Base-by-base conservation (phyloP, 2,329 filamentous ascomycete species). In the Huntiella omanensis region DNA sequence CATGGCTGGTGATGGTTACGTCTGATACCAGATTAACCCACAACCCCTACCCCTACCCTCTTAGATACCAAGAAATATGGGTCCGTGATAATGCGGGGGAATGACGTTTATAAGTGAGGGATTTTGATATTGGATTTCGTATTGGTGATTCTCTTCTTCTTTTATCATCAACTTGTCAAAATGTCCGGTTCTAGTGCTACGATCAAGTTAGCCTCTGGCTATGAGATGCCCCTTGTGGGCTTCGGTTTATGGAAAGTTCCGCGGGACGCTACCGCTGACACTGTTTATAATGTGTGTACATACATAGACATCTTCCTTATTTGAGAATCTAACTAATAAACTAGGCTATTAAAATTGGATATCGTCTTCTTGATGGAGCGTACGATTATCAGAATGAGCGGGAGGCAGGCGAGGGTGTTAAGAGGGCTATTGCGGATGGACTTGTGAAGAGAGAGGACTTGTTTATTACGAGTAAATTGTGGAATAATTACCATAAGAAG, bases 391-490 rank as follows among this genome's bases (percentile, higher is more conserved):
- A 80, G 56, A 88, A 88, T 60, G 83, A 88, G 63, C 74, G 75
- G 54, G 81, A 86, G 62, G 76, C 73, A 53, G 83, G 83, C 49
- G 65, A 86, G 59, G 83, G 83, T 56, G 71, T 88, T 40, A 74
- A 77, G 50, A 80, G 80, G 54, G 83, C 83, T 56, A 84, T 91
- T 64, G 72, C 80, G 58, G 83, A 91, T 32, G 73, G 73, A 1
- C 59, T 72, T n/a, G 62, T 82, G 40, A 67, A 53, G 17, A 60
- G 83, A 50, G 76, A 83, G 63, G 84, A 94, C 17, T 80, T 93
- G 59, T 93, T 93, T 74, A 77, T 94, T 59, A 82, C 87, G 53
- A 85, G 80, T 63, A 94, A 93, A 70, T 79, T 94, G 49, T 93
- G 86, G 85, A 86, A 88, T 68, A 79, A 78, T 54, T 93, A 86